phyloP scores from a whole-genome alignment of 768 basidiomycete species.

The Fomitopsis pulvina region DNA sequence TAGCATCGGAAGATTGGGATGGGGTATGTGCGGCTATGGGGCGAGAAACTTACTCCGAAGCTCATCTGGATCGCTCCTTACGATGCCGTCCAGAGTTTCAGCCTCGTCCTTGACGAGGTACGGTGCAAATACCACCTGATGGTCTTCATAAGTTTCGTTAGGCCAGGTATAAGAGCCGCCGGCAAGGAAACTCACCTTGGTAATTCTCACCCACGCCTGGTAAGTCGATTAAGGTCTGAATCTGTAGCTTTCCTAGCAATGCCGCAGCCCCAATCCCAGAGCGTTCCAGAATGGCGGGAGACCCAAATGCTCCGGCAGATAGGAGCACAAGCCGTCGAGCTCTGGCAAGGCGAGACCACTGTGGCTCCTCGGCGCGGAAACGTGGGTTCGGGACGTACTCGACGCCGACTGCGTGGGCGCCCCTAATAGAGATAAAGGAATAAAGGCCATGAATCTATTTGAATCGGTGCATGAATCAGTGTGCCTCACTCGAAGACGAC shows the following conservation, averaged over 20 bases:
- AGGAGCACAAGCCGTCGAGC: conserved; percentile 34
- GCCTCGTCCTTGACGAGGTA: conserved; percentile 40
- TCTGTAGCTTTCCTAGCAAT: conserved; percentile 23
- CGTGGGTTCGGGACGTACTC: conserved; percentile 28
- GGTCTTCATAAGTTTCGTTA: conserved; percentile 20
- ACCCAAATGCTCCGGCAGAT: conserved; percentile 36
- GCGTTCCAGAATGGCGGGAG: conserved; percentile 49
- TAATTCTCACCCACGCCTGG: conserved; percentile 40
- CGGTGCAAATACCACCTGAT: conserved; percentile 19
- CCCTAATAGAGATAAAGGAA: conserved; percentile 17
- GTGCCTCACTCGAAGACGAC: conserved; percentile 33
- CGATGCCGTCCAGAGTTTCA: conserved; percentile 43
- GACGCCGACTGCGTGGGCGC: conserved; percentile 32
- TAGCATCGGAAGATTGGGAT: conserved; percentile 18
- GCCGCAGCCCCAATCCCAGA: conserved; percentile 36
- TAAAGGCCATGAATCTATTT: neutral
- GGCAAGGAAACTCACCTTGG: conserved; percentile 15
- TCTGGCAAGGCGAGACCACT: conserved; percentile 13
- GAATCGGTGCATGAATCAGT: no score
- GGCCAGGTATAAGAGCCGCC: neutral
- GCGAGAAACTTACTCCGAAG: conserved; percentile 30
- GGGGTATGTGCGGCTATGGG: neutral
- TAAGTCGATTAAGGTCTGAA: conserved; percentile 30
- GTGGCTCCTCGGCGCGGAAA: conserved; percentile 14
- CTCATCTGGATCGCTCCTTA: conserved; percentile 32